These are phyloP conservation scores for Petrea volubilis DNA, from an alignment of 257 asterid genomes.

Conservation along the genomic window DNA sequence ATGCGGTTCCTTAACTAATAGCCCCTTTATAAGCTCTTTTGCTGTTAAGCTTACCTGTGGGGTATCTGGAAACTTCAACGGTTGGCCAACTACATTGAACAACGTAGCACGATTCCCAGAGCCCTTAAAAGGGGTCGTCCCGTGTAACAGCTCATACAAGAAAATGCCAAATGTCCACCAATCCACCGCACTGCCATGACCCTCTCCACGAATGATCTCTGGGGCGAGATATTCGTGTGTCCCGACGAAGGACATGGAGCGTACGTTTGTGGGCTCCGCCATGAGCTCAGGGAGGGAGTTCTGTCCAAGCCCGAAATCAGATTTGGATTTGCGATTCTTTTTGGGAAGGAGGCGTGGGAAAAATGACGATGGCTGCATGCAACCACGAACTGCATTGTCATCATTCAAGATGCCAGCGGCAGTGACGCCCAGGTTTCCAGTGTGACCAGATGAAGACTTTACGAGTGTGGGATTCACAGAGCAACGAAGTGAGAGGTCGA, in stretches of 20 bases:
- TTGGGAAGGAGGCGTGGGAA: conserved; percentile 64
- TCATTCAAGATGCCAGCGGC: conserved; percentile 41
- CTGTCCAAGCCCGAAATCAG: conserved; percentile 51
- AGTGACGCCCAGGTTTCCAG: conserved; percentile 26
- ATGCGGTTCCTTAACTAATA: conserved; percentile 57
- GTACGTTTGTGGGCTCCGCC: conserved; percentile 57
- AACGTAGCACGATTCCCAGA: conserved; percentile 54
- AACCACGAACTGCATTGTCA: conserved; percentile 43
- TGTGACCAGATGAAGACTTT: conserved; percentile 69
- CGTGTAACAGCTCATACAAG: conserved; percentile 53
- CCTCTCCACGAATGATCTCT: conserved; percentile 62
- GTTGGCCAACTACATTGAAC: conserved; percentile 56
- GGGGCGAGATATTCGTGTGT: conserved; percentile 61
- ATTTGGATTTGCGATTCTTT: conserved; percentile 62
- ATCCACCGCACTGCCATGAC: conserved; percentile 65
- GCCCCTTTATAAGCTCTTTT: conserved; percentile 49
- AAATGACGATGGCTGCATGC: conserved; percentile 54
- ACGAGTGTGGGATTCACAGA: conserved; percentile 86
- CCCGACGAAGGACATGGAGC: conserved; percentile 61
- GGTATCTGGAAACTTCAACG: conserved; percentile 48
- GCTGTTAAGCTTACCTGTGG: conserved; percentile 45
- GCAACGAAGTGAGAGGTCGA: conserved; percentile 92
- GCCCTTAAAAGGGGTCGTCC: conserved; percentile 59
- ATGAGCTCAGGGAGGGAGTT: conserved; percentile 56
- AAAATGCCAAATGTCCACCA: conserved; percentile 71